These are phyloP conservation scores for Claviceps arundinis DNA, from an alignment of 2,329 filamentous ascomycete species.

Conservation along the genomic window DNA sequence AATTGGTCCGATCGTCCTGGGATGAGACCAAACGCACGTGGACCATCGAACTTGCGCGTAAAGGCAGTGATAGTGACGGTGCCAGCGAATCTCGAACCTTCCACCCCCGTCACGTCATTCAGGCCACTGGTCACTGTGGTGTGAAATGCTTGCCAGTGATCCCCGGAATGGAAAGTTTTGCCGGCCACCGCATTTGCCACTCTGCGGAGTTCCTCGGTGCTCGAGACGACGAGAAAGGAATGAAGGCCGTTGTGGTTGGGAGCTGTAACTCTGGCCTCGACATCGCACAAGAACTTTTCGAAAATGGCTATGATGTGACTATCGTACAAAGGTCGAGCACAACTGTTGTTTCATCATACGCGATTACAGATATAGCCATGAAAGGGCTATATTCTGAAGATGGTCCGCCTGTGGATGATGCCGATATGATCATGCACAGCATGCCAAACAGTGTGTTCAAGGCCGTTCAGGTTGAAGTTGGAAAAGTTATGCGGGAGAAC, in stretches of 20 bases:
- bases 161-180: slow-evolving; percentile 42
- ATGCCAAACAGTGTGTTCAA: slow-evolving; percentile 48
- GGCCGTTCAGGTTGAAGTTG: slow-evolving; percentile 35
- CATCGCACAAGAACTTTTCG: slow-evolving; percentile 53
- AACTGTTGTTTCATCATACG: slow-evolving; percentile 44
- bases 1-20: slow-evolving; percentile 33
- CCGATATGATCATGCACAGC: slow-evolving; percentile 47
- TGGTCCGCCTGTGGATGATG: slow-evolving; percentile 49
- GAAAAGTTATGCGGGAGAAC: slow-evolving; percentile 16
- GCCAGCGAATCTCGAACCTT: slow-evolving; percentile 38
- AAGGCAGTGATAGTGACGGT: slow-evolving; percentile 35
- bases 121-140: slow-evolving; percentile 55
- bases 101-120: slow-evolving; percentile 49
- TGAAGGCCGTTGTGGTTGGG: slow-evolving; percentile 52
- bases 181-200: slow-evolving; percentile 47
- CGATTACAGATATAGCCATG: slow-evolving; percentile 38
- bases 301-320: slow-evolving; percentile 53
- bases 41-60: slow-evolving; percentile 41
- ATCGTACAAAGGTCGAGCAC: slow-evolving; percentile 58
- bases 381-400: slow-evolving; percentile 36
- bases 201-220: slow-evolving; percentile 47
- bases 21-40: slow-evolving; percentile 36
- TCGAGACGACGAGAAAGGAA: slow-evolving; percentile 29
- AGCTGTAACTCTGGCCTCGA: slow-evolving; percentile 58
- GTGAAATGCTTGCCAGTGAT: slow-evolving; percentile 48